These are phyloP conservation scores for Fusarium scirpi DNA, from an alignment of 2,329 filamentous ascomycete genomes.

Conservation along the genomic window DNA sequence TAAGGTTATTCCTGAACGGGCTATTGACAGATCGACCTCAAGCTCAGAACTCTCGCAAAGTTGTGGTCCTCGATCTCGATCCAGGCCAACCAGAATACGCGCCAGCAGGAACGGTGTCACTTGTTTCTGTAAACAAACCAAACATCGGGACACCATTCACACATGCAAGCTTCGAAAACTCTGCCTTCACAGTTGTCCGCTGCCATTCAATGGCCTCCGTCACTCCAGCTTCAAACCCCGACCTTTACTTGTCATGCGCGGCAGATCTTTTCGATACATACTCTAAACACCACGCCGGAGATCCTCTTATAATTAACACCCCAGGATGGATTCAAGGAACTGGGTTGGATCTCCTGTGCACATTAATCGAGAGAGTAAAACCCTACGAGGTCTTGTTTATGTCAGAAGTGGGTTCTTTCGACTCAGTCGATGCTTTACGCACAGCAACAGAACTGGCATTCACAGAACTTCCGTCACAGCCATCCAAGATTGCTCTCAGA, in stretches of 20 bases:
- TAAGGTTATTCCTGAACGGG: constrained; percentile 73
- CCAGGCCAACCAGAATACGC: constrained; percentile 82
- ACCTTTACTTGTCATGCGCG: constrained; percentile 74
- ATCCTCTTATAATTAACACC: constrained; percentile 77
- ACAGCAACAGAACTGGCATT: constrained; percentile 59
- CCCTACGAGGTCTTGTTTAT: constrained; percentile 76
- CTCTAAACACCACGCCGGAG: constrained; percentile 57
- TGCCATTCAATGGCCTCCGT: constrained; percentile 75
- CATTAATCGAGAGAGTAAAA: constrained; percentile 65
- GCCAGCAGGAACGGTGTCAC: constrained; percentile 75
- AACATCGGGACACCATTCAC: constrained; percentile 77
- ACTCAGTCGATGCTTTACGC: constrained; percentile 67
- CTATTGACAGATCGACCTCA: constrained; percentile 62
- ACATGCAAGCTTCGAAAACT: constrained; percentile 60
- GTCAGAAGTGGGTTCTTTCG: constrained; percentile 70
- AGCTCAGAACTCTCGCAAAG: constrained; percentile 40
- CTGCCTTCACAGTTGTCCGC: constrained; percentile 59
- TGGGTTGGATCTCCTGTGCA: constrained; percentile 72
- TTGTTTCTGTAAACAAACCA: constrained; percentile 69
- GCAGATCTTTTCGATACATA: constrained; percentile 72
- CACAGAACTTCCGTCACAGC: constrained; percentile 68
- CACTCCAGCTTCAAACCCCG: constrained; percentile 73
- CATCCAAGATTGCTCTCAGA: constrained; percentile 65
- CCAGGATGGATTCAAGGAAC: constrained; percentile 80
- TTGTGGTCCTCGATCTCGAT: constrained; percentile 79